Base-by-base conservation (phyloP, 345 rosid genomes). In the Conringia planisiliqua region DNA sequence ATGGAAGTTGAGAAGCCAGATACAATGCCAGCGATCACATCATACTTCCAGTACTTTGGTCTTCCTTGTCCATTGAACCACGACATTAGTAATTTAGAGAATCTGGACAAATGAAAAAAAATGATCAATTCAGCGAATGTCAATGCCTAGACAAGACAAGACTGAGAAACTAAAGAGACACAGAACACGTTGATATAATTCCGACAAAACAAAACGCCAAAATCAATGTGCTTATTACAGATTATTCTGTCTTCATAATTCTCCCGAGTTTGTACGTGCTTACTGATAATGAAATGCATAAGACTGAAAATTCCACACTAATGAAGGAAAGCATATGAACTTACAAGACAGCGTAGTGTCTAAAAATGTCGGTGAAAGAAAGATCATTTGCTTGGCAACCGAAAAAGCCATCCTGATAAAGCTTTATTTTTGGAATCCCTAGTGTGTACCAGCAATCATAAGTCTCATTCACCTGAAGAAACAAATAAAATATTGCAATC, bases 371-470 rank as follows among this genome's bases (percentile, higher is more conserved):
- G 17, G 69, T 16, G 67, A 68, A 59, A 62, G 95, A 84, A 14
- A 90, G 87, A 79, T 88, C 87, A 68, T 84, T 74, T 30, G 87
- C 82, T 52, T 84, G 91, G 82, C 98, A 94, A 74, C 85, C 80
- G 36, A 88, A 91, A 74, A 90, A 81, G 32, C 81, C 82, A 76
- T 91, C 87, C 17, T 38, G 82, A 83, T 88, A 85, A 65, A 94
- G 83, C 80, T 82, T 94, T 68, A 94, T 88, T 80, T 82, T 86
- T 38, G 92, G 84, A 67, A 80, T 57, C 24, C 89, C 89, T 43
- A 86, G 55, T 18, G 86, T 75, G 68, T 90, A 91, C 98, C 96
- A 94, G 86, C 96, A 91, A 73, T 87, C 90, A 61, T 91, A 94
- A 69, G 98, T 94, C 79, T 86, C 81, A 73, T 94, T 94, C 29